These are phyloP conservation scores for Cutaneotrichosporon arboriforme DNA, from an alignment of 1,284 basidiomycete species.

Conservation along the genomic window DNA sequence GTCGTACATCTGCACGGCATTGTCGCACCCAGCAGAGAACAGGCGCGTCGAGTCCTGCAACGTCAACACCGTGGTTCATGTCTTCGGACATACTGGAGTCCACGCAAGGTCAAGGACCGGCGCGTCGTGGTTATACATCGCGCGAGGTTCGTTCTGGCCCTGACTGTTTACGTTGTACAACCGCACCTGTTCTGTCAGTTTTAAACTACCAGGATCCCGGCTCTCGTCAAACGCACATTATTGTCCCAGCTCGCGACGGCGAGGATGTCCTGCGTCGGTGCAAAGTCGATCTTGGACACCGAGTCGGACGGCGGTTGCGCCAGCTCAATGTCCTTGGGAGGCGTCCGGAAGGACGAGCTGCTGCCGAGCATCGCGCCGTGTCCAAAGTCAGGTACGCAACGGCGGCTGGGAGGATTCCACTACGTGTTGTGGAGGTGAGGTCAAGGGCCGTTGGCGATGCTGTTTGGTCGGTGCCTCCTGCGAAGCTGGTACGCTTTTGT, in stretches of 20 bases:
- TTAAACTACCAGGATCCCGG: neutral
- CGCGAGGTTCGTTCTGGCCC: slow-evolving; percentile 63
- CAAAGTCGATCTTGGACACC: slow-evolving; percentile 64
- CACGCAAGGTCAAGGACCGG: slow-evolving; percentile 77
- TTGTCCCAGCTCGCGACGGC: slow-evolving; percentile 75
- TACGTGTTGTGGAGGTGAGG: too few relatives aligned
- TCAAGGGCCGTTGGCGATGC: too few relatives aligned
- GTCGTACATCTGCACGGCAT: slow-evolving; percentile 75
- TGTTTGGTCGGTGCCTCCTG: too few relatives aligned
- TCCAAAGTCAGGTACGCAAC: too few relatives aligned
- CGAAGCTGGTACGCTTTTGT: too few relatives aligned
- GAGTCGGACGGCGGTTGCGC: slow-evolving; percentile 66
- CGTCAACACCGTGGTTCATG: neutral
- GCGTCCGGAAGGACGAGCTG: slow-evolving; percentile 20
- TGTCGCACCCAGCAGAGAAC: slow-evolving; percentile 81
- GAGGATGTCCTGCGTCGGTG: slow-evolving; percentile 61
- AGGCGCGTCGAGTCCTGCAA: slow-evolving; percentile 67
- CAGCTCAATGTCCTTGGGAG: slow-evolving; percentile 66
- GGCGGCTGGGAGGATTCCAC: too few relatives aligned
- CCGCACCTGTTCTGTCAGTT: slow-evolving; percentile 47
- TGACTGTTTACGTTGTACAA: slow-evolving; percentile 54
- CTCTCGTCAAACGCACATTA: slow-evolving; percentile 52
- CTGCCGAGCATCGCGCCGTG: slow-evolving; percentile 9
- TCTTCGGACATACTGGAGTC: slow-evolving; percentile 55
- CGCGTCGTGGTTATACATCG: slow-evolving; percentile 74